Conservation (phyloP, 2,329 filamentous ascomycete genomes). For the Aspergillus melleus region DNA sequence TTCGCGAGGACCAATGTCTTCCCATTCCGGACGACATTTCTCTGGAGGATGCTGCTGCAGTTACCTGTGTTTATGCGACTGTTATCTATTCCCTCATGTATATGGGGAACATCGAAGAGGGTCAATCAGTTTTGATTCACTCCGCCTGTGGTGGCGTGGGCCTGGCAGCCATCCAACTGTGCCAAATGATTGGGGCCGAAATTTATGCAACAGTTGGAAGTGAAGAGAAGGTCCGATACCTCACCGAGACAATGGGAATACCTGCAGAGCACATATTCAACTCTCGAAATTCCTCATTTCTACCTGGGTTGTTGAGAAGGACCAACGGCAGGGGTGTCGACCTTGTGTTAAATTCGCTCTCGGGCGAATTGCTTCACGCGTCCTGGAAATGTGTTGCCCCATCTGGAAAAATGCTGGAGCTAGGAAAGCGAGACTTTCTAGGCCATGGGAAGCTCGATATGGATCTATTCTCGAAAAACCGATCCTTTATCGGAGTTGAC, state of each 20-base stretch:
- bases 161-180: constrained; percentile 26
- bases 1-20: constrained; percentile 14
- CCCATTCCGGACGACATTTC: constrained; percentile 15
- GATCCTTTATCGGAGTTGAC: constrained; percentile 25
- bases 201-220: constrained; percentile 28
- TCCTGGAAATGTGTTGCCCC: constrained; percentile 33
- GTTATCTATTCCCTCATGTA: constrained; percentile 23
- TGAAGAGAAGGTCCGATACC: constrained; percentile 21
- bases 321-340: constrained; percentile 25
- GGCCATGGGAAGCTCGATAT: constrained; percentile 23
- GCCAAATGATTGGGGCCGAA: constrained; percentile 23
- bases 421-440: constrained; percentile 29
- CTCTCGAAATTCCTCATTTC: constrained; percentile 22
- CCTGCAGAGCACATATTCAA: constrained; percentile 24
- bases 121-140: constrained; percentile 31
- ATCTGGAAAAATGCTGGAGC: constrained; percentile 30
- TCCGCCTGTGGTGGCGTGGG: constrained; percentile 29
- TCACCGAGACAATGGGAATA: constrained; percentile 22
- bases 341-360: constrained; percentile 29
- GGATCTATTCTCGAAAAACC: constrained; percentile 22
- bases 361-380: constrained; percentile 28
- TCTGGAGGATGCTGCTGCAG: constrained; percentile 21
- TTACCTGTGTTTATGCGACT: constrained; percentile 22
- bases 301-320: constrained; percentile 14
- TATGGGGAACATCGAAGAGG: constrained; percentile 21